These are phyloP conservation scores for Psilocybe cubensis DNA, from an alignment of 768 basidiomycete species.

Conservation along the genomic window DNA sequence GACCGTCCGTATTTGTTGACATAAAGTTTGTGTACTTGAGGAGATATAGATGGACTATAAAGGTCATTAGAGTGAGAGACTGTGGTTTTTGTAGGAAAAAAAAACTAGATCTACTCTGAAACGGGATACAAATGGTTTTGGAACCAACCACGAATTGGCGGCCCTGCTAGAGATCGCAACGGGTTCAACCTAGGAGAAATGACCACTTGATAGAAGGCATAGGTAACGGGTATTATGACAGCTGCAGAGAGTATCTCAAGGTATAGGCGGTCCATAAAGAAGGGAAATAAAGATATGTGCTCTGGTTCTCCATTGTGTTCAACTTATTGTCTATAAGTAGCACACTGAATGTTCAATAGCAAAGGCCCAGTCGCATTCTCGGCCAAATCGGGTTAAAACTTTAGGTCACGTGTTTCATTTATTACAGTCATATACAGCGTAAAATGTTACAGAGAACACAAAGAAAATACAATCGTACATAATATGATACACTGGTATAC, in stretches of 20 bases:
- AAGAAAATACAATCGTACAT: too few relatives aligned
- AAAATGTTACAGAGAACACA: too few relatives aligned
- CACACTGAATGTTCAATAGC: neutral
- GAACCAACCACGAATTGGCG: constrained; percentile 52
- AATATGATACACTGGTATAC: too few relatives aligned
- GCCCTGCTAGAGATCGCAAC: constrained; percentile 62
- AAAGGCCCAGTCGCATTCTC: neutral
- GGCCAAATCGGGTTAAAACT: constrained; percentile 2
- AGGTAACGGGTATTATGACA: constrained; percentile 19
- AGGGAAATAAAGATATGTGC: constrained; percentile 11
- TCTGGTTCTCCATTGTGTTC: neutral
- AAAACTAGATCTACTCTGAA: constrained; percentile 53
- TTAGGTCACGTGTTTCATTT: neutral
- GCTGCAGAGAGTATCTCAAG: constrained; percentile 11
- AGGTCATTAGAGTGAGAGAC: neutral
- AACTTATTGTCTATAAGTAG: constrained; percentile 5
- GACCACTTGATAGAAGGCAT: constrained; percentile 32
- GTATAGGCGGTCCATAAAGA: constrained; percentile 14
- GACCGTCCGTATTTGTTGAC: constrained; percentile 68
- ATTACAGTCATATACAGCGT: too few relatives aligned
- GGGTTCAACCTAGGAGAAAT: constrained; percentile 44
- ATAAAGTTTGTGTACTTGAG: constrained; percentile 54
- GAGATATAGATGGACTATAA: constrained; percentile 58
- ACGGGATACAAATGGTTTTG: constrained; percentile 56
- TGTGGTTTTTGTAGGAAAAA: neutral